Base-by-base conservation (phyloP, 202 grass and related monocot species). In the Dendrocalamus latiflorus region DNA sequence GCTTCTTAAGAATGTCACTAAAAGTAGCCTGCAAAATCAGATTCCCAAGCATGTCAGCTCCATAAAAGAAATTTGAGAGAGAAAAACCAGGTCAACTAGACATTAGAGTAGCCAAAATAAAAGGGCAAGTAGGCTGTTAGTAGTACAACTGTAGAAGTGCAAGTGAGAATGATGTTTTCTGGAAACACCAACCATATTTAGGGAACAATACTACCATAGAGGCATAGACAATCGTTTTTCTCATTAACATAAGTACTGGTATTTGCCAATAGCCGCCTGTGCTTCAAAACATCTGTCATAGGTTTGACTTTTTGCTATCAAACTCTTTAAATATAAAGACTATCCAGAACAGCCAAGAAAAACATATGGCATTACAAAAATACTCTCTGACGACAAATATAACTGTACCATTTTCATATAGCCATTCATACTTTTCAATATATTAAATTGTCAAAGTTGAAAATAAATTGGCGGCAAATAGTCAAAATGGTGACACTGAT, bases 1-100 rank as follows among this genome's bases (percentile, higher is more conserved):
- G 91, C 89, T 94, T 93, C 88, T 91, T 92, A 67, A 99, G 81
- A 82, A 99, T 97, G 75, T 99, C 97, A 56, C 89, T 99, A 77
- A 99, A 99, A 77, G 97, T 99, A 76, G 93, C 91, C 97, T 99
- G 97, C 72, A 88, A 89, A 83, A 76, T 70, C 17, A 81, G 74
- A 34, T 77, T 65, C 42, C 21, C 21, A 77, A 85, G 80, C 14
- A 77, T 47, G 75, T 87, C 42, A 94, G 60, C 2, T 42, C 15
- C 70, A 53, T 39, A 28, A 15, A 79, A 55, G 44, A 84, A 68
- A 58, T 28, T 70, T 3, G 16, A 34, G 64, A 74, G 9, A 36
- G 6, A 81, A 2, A 44, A 22, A 38, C 43, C 20, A 24, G 45
- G 26, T 6, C 54, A 43, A 65, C 18, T 60, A 49, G 25, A 54